These are phyloP conservation scores for Casuarina equisetifolia DNA, from an alignment of 306 rosid genomes.

Conservation along the genomic window DNA sequence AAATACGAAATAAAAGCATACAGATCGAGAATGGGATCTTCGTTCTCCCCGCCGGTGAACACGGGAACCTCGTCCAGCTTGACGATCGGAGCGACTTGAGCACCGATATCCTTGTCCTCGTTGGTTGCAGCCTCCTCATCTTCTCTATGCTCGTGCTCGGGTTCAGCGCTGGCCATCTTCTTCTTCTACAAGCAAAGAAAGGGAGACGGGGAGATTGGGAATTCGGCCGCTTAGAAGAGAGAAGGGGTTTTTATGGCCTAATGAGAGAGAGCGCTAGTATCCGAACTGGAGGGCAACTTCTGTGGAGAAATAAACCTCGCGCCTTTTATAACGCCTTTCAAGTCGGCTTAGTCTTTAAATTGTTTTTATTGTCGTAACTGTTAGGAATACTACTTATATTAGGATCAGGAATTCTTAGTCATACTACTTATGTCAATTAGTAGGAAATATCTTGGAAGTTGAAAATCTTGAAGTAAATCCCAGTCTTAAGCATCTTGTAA, in stretches of 20 bases:
- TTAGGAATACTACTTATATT: no score
- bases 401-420: no score
- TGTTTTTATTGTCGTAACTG: no score
- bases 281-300: neutral
- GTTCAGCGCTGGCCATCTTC: conserved; percentile 68
- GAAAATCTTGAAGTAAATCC: no score
- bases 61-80: conserved; percentile 74
- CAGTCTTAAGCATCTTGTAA: no score
- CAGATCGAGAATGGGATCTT: conserved; percentile 81
- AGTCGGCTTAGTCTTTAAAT: no score
- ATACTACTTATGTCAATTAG: no score
- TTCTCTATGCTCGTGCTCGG: conserved; percentile 81
- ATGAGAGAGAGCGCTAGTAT: neutral
- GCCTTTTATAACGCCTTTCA: neutral
- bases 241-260: neutral
- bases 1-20: conserved; percentile 16
- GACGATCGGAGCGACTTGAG: conserved; percentile 94
- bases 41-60: conserved; percentile 80
- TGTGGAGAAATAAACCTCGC: neutral
- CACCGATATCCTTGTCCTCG: conserved; percentile 96
- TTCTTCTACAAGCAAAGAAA: no score
- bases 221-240: neutral
- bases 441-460: no score
- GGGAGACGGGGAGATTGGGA: neutral
- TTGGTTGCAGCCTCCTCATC: conserved; percentile 77